Evolutionary conservation across 2,329 filamentous ascomycete species (phyloP).

Genomic region (Microascus cirrosus): DNA sequence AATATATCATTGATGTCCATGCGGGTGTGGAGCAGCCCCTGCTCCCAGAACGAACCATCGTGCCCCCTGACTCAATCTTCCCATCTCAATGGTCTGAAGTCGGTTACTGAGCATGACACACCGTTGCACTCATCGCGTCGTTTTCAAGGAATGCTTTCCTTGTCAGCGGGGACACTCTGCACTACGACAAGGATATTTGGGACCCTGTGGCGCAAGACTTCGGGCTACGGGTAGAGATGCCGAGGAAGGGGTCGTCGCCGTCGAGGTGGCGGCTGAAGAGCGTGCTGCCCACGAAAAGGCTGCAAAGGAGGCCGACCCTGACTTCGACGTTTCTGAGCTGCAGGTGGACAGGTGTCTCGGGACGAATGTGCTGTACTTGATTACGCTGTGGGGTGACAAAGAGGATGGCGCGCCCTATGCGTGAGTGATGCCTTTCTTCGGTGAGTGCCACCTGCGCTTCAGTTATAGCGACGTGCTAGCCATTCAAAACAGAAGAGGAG

Average conservation of each 20-base stretch:
- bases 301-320: background rate
- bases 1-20: too few relatives aligned
- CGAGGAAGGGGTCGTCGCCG: slow-evolving; percentile 11
- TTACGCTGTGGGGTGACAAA: slow-evolving; percentile 1
- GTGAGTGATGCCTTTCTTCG: slow-evolving; percentile 1
- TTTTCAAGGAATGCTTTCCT: slow-evolving; percentile 15
- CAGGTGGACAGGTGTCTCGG: background rate
- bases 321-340: background rate
- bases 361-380: background rate
- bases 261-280: slow-evolving; percentile 14
- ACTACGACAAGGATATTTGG: slow-evolving; percentile 15
- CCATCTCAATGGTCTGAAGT: background rate
- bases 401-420: background rate
- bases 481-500: background rate
- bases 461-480: background rate
- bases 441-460: background rate
- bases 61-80: background rate
- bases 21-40: too few relatives aligned
- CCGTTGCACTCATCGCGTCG: slow-evolving; percentile 18
- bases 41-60: too few relatives aligned
- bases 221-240: slow-evolving; percentile 4
- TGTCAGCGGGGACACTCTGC: slow-evolving; percentile 15
- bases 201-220: slow-evolving; percentile 7
- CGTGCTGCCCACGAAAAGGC: background rate
- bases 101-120: background rate